A percentile compares a stretch with the other conserved stretches of the same genome.
phyloP scores from a whole-genome alignment of 2,329 filamentous ascomycete species.

The Penicillium crustosum region DNA sequence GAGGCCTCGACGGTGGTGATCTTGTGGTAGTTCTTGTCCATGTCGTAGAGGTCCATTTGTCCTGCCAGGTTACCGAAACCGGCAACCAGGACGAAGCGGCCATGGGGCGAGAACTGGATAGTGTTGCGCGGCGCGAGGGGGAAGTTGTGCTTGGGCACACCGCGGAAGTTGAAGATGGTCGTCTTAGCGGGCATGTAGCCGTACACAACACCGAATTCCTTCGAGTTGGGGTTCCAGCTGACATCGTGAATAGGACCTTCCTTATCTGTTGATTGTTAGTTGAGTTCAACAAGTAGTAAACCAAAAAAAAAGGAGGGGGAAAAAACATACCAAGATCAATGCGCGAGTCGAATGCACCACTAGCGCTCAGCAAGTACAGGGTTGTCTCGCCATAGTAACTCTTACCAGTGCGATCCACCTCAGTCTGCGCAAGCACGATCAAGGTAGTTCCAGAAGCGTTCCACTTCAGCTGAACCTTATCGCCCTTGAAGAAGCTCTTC shows the following conservation, averaged over 20 bases:
- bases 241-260: conserved; percentile 98
- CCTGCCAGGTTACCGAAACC: conserved; percentile 97
- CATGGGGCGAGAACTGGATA: conserved; percentile 89
- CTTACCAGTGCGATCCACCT: conserved; percentile 97
- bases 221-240: conserved; percentile 96
- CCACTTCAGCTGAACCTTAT: conserved; percentile 99
- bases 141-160: conserved; percentile 79
- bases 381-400: conserved; percentile 99
- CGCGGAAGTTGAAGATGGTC: conserved; percentile 92
- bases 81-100: conserved; percentile 87
- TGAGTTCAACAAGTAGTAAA: background rate
- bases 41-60: conserved; percentile 95
- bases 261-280: conserved; percentile 62
- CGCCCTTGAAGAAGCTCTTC: conserved; percentile 99
- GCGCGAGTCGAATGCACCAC: conserved; percentile 87
- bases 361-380: conserved; percentile 89
- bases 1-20: conserved; percentile 91
- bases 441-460: conserved; percentile 87
- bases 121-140: conserved; percentile 88
- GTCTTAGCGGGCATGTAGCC: conserved; percentile 99
- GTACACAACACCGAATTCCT: conserved; percentile 96
- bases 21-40: conserved; percentile 91
- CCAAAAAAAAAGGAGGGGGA: background rate
- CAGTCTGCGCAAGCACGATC: conserved; percentile 93
- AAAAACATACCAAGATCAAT: conserved; percentile 64